Evolutionary conservation across 2,329 filamentous ascomycete species (phyloP).

Genomic region (Lasiodiplodia citricola): DNA sequence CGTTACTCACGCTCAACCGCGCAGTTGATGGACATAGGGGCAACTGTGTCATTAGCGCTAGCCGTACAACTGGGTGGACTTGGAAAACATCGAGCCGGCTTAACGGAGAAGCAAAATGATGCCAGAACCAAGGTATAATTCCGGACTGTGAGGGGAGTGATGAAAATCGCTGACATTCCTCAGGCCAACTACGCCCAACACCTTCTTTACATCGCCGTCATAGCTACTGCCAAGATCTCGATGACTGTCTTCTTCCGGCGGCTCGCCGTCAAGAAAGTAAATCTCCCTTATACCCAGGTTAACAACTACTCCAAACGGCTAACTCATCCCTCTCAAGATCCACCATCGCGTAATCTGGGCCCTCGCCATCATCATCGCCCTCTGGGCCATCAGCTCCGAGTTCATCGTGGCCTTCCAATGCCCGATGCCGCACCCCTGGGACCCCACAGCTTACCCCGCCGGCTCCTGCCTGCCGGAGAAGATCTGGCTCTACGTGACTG

Average conservation of each 20-base stretch:
- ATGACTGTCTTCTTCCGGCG: conserved; percentile 19
- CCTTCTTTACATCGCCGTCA: conserved; percentile 3
- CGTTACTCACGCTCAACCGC: not conserved
- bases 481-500: conserved; percentile 7
- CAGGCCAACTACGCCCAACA: conserved; percentile 14
- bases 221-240: not conserved
- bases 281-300: not conserved
- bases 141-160: not conserved
- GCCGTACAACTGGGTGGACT: not conserved
- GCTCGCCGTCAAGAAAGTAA: conserved; percentile 1
- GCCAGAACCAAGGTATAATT: not conserved
- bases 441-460: not conserved
- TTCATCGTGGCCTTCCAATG: conserved; percentile 8
- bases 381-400: not conserved
- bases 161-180: not conserved
- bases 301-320: not conserved
- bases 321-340: not conserved
- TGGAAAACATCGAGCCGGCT: not conserved
- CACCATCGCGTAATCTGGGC: not conserved
- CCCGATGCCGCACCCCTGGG: conserved; percentile 8
- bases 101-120: not conserved
- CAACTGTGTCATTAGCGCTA: not conserved
- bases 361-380: not conserved
- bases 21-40: conserved; percentile 14
- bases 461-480: conserved; percentile 8